Conservation (phyloP, 208 protist genomes). For the Leishmania lainsoni region DNA sequence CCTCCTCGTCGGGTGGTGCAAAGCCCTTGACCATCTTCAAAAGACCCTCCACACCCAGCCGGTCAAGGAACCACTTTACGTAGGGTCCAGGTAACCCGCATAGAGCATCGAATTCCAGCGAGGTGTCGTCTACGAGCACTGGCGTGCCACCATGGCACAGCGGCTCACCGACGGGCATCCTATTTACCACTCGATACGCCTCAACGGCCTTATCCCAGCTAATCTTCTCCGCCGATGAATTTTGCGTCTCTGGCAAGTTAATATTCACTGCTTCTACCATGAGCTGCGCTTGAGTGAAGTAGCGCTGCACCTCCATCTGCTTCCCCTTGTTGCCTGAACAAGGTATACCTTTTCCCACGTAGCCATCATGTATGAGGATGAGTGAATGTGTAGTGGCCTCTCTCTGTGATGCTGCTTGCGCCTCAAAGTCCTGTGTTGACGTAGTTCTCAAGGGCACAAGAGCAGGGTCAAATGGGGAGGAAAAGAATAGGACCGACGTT, state of each 20-base stretch:
- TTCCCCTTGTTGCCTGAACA: constrained; percentile 99
- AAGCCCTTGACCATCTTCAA: constrained; percentile 93
- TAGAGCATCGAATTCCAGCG: constrained; percentile 96
- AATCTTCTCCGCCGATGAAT: constrained; percentile 86
- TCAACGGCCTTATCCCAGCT: constrained; percentile 92
- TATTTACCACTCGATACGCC: constrained; percentile 69
- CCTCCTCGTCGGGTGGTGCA: constrained; percentile 22
- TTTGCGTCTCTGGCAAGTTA: constrained; percentile 96
- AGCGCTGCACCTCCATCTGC: constrained; percentile 91
- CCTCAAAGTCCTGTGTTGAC: not conserved
- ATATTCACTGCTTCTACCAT: constrained; percentile 69
- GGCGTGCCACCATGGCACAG: constrained; percentile 20
- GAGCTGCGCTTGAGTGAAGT: constrained; percentile 51
- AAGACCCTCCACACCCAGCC: constrained; percentile 90
- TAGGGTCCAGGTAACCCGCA: constrained; percentile 97
- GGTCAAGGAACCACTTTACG: constrained; percentile 98
- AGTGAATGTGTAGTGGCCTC: not conserved
- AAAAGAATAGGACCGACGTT: not conserved
- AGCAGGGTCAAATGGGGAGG: not conserved
- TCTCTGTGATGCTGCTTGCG: not conserved
- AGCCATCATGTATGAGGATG: constrained; percentile 25
- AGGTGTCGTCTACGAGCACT: constrained; percentile 97
- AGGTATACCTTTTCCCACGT: constrained; percentile 33
- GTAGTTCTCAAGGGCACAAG: not conserved
- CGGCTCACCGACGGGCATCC: constrained; percentile 21